Base-by-base conservation (phyloP, 2,329 filamentous ascomycete genomes). In the Aspergillus sp. region DNA sequence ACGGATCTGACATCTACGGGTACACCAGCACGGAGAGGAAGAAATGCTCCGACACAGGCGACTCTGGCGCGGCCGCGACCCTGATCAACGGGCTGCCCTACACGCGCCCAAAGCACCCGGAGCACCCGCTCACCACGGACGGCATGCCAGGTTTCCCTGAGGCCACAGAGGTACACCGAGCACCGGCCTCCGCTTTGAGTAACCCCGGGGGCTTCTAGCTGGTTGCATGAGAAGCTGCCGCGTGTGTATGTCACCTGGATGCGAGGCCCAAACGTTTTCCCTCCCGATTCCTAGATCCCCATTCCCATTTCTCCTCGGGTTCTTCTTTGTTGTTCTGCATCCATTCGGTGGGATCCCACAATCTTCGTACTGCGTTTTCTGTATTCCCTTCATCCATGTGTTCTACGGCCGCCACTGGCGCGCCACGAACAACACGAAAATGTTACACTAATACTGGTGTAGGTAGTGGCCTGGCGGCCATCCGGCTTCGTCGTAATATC, bases 11-110 rank as follows among this genome's bases (percentile, higher is more conserved):
- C 20, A 59, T 71, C 8, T 77, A 77, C 53, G 69, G 68, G 46
- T 76, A 75, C 55, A 67, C 62, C 41, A 65, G 65, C 32, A 66
- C 62, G 10, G 66, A 62, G 47, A 59, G 62, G 30, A 73, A 69
- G 51, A 60, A 61, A 17, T 62, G 62, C 32, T 67, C 67, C 3
- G 53, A 61, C 2, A 47, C 54, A 10, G 60, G 58, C 3, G 53
- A 62, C 13, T 47, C 65, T 3, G 63, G 58, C 7, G 57, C 59
- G 30, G 65, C 68, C 13, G 62, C 62, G 6, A 69, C 65, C 1
- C 57, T 77, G 6, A 63, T 76, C 26, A 77, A 66, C 40, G 75
- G 74, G 2, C 63, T 74, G 26, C 62, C 60, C 14, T 78, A 78
- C 43, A 66, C 63, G 10, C 72, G 68, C 20, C 60, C 66, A n/a